These are phyloP conservation scores for Teratosphaeriaceae sp. DNA, from an alignment of 2,329 filamentous ascomycete genomes.

Conservation along the genomic window DNA sequence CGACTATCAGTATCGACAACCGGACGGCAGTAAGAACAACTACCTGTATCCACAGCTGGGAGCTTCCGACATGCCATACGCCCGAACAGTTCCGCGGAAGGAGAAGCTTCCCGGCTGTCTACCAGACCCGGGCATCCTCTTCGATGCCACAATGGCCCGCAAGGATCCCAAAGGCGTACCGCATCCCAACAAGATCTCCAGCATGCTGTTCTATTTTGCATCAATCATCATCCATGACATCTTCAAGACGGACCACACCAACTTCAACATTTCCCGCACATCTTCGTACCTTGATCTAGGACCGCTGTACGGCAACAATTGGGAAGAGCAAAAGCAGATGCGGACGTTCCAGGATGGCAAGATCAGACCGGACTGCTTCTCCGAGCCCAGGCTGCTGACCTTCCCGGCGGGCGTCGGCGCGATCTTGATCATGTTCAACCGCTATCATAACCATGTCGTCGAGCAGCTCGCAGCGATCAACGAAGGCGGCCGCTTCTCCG, in stretches of 20 bases:
- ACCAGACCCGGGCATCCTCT: conserved; percentile 60
- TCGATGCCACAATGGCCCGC: conserved; percentile 61
- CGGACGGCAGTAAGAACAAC: conserved; percentile 50
- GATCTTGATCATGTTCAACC: conserved; percentile 60
- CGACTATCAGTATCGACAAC: conserved; percentile 42
- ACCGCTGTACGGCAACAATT: conserved; percentile 65
- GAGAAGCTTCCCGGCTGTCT: conserved; percentile 52
- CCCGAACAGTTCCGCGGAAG: conserved; percentile 55
- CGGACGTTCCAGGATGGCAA: conserved; percentile 60
- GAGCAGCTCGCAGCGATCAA: conserved; percentile 78
- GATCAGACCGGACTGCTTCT: conserved; percentile 65
- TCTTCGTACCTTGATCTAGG: conserved; percentile 70
- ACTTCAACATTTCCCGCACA: conserved; percentile 58
- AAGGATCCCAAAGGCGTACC: conserved; percentile 48
- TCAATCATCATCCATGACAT: conserved; percentile 58
- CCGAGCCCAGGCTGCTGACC: conserved; percentile 56
- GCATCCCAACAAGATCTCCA: conserved; percentile 67
- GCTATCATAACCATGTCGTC: conserved; percentile 82
- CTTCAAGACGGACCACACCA: conserved; percentile 58
- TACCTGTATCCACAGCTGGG: conserved; percentile 58
- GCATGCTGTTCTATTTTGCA: conserved; percentile 68
- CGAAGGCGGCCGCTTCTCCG: conserved; percentile 69
- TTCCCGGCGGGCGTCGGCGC: conserved; percentile 64
- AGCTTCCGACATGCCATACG: conserved; percentile 60
- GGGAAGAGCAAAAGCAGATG: conserved; percentile 59